Percentiles rank a stretch among this genome's conserved stretches.
Evolutionary conservation across 2,329 filamentous ascomycete species (phyloP).

Genomic region (Thelonectria olida): DNA sequence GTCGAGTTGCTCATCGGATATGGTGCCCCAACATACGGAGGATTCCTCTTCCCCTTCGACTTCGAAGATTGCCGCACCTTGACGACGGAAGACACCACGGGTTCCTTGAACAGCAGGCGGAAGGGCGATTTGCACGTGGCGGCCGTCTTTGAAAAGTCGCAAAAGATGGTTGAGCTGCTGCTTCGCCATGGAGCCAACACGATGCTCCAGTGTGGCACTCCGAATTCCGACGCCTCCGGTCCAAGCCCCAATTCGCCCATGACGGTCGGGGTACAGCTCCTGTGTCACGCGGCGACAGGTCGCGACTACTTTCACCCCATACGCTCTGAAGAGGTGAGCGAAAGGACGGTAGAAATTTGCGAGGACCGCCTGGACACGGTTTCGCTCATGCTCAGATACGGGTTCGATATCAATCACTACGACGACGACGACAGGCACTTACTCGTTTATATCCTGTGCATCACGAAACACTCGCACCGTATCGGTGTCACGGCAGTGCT

Average conservation of each 20-base stretch:
- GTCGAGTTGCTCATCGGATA: not conserved
- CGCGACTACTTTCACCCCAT: too few species aligned
- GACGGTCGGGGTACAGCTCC: too few species aligned
- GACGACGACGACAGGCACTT: not conserved
- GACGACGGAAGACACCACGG: too few species aligned
- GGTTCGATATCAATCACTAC: not conserved
- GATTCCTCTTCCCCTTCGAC: too few species aligned
- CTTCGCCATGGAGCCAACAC: not conserved
- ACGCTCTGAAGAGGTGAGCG: too few species aligned
- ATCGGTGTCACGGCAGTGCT: not conserved
- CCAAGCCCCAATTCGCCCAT: too few species aligned
- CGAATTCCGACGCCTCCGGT: too few species aligned
- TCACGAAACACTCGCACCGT: not conserved
- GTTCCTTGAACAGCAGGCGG: not conserved
- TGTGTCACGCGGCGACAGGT: too few species aligned
- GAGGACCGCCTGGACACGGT: not conserved
- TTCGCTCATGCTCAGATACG: not conserved
- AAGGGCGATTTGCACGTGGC: not conserved
- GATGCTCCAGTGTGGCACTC: too few species aligned
- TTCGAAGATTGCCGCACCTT: too few species aligned
- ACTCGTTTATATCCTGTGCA: not conserved
- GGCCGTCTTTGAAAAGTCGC: not conserved
- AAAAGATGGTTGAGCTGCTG: not conserved
- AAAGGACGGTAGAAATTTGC: too few species aligned
- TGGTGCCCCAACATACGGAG: constrained; percentile 4